Evolutionary conservation across 2,329 filamentous ascomycete species (phyloP), one percentile per base, ranked within the genome.

Genomic region (Sporothrix brasiliensis): DNA sequence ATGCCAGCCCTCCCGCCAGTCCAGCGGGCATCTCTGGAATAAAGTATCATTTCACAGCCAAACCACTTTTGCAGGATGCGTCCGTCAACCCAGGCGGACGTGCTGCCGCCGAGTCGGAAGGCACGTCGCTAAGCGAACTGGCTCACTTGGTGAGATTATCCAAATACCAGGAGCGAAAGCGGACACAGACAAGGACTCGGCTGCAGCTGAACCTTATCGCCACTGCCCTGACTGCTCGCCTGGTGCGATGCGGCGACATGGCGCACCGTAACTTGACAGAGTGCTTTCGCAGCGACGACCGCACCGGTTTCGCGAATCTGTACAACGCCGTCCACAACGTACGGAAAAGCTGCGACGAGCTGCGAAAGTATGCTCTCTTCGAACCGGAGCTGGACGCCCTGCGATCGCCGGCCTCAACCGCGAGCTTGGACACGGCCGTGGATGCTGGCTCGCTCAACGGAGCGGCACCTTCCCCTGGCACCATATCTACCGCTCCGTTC

Each of bases 311-410:
- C 83, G 87, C 89, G 50, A 86, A 84, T 73, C 81, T 95, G 56
- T 93, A 92, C 79, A 90, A 90, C 83, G 91, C 91, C 70, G 86
- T 94, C 71, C 89, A 93, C 79, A 89, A 94, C 82, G 90, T 94
- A 73, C 87, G 91, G 77, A 89, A 88, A 79, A 92, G 91, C 77
- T 92, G 90, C 80, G 89, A 92, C 75, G 89, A 90, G 74, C 88
- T 89, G 54, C 86, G 89, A 71, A 87, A 88, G 72, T 92, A 89
- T 81, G 90, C 90, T 67, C 81, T 92, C 61, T 80, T 92, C 78
- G 90, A 92, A 75, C 89, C 90, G 1, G 91, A 93, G 76, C 84
- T 92, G 81, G 89, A 92, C 71, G 80, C 83, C 54, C 78, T 89
- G 74, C 86, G 89, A 73, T 82, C 85, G 65, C 78, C 80, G 74